A percentile compares a stretch with the other conserved stretches of the same genome.
These are phyloP conservation scores for Fagus sylvatica DNA, from an alignment of 306 rosid genomes.

Conservation along the genomic window DNA sequence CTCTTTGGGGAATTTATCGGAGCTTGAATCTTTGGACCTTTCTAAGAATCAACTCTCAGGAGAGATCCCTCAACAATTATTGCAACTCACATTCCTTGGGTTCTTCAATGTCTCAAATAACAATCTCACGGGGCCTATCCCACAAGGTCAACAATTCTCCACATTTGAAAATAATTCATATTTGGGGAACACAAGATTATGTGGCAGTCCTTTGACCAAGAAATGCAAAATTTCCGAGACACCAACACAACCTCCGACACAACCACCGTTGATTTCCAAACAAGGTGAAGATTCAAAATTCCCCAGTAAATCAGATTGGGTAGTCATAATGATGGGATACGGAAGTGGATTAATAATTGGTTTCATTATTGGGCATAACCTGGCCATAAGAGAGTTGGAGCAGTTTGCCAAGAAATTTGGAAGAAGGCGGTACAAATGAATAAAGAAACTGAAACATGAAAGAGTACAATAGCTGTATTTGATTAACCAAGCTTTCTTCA, in stretches of 20 bases:
- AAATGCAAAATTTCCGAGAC: slow-evolving; percentile 12
- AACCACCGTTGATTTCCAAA: not conserved
- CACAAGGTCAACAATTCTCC: not conserved
- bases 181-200: slow-evolving; percentile 17
- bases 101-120: no score
- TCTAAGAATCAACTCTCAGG: no score
- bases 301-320: not conserved
- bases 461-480: no score
- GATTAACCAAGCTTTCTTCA: no score
- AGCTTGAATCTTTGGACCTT: no score
- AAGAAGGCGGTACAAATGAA: no score
- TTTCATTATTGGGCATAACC: not conserved
- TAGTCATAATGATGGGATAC: slow-evolving; percentile 1
- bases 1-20: fast-evolving
- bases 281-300: not conserved
- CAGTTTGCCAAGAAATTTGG: not conserved
- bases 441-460: no score
- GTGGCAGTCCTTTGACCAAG: slow-evolving; percentile 14
- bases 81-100: not conserved
- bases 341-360: slow-evolving; percentile 5
- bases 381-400: not conserved
- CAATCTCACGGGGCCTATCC: fast-evolving
- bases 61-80: no score
- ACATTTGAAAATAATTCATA: slow-evolving; percentile 12
- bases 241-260: not conserved